Evolutionary conservation across 2,329 filamentous ascomycete genomes (phyloP), one percentile per base, ranked within the genome.

Genomic region (Sarocladiaceae sp.): DNA sequence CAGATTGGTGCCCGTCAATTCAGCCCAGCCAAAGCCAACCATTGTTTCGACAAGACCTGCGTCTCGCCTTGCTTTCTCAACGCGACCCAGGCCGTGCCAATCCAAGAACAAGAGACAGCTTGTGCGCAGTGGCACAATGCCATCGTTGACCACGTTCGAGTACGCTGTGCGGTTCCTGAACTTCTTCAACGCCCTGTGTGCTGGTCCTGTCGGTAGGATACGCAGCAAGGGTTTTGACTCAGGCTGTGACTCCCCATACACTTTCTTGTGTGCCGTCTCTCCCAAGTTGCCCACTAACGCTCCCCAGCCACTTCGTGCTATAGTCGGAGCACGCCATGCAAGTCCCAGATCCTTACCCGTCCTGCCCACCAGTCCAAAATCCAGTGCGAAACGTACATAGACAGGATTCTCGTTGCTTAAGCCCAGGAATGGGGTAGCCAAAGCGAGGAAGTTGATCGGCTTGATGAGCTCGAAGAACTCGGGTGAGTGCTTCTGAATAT

Each of bases 81-180:
- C 94, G 35, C 90, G 86, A 4, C 88, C 93, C 3, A 99, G 74
- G 0, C 94, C 94, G 69, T 92, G 88, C 94, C 94, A 99, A 65
- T 99, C 94, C 1, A 99, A 74, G 63, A 99, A 99, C 5, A 99
- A 72, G n/a, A 99, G 75, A 67, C 93, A 99, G 57, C 93, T 97
- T 4, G 94, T 99, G 20, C 94, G 84, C 29, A 99, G 73, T 2
- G 94, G 94, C 4, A 99, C 94, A 59, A 99, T 97, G 3, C 92
- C 93, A 69, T 97, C 93, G 63, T 97, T 97, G 59, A 97, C 93
- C 12, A 97, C 92, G 62, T 97, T 97, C 2, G 92, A 96, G 66
- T 97, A 97, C 1, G 97, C 78, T 0, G 94, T 97, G 15, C 93
- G 80, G 65, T 95, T 96, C 20, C 90, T 79, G 67, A 97, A 97